These are phyloP conservation scores for Cordyceps tenuipes DNA, from an alignment of 2,329 filamentous ascomycete species.

Conservation along the genomic window DNA sequence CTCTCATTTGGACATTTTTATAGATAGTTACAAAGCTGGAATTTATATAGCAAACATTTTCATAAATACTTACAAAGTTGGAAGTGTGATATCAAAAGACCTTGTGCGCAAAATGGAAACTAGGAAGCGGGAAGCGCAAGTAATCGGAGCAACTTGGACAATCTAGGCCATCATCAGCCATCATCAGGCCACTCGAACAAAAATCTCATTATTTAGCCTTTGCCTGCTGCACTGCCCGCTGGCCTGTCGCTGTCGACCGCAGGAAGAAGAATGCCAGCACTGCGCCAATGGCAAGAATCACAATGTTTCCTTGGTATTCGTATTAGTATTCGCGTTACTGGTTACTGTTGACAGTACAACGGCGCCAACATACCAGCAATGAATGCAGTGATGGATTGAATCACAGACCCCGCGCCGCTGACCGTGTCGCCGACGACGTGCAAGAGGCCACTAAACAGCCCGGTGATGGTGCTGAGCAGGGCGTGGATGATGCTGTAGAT, in stretches of 20 bases:
- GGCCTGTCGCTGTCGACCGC: not conserved
- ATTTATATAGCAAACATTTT: not conserved
- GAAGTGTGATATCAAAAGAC: not conserved
- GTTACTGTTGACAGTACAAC: not conserved
- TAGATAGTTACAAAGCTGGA: not conserved
- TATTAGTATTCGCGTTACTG: not conserved
- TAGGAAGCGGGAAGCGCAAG: too few relatives aligned
- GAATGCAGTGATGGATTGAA: not conserved
- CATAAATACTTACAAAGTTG: not conserved
- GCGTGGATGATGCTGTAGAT: not conserved
- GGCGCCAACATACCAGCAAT: not conserved
- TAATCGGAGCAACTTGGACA: too few relatives aligned
- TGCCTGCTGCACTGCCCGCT: not conserved
- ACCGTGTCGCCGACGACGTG: not conserved
- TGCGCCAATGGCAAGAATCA: not conserved
- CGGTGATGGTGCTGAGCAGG: not conserved
- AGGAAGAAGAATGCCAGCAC: slow-evolving; percentile 1
- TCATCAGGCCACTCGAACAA: too few relatives aligned
- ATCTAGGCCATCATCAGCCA: too few relatives aligned
- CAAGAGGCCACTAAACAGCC: not conserved
- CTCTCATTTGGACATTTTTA: too few relatives aligned
- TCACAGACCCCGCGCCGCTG: not conserved
- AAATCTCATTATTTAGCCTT: not conserved
- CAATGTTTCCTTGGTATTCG: not conserved
- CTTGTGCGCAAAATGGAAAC: too few relatives aligned